Evolutionary conservation across 2,329 filamentous ascomycete species (phyloP).

Genomic region (Erysiphe pulchra): DNA sequence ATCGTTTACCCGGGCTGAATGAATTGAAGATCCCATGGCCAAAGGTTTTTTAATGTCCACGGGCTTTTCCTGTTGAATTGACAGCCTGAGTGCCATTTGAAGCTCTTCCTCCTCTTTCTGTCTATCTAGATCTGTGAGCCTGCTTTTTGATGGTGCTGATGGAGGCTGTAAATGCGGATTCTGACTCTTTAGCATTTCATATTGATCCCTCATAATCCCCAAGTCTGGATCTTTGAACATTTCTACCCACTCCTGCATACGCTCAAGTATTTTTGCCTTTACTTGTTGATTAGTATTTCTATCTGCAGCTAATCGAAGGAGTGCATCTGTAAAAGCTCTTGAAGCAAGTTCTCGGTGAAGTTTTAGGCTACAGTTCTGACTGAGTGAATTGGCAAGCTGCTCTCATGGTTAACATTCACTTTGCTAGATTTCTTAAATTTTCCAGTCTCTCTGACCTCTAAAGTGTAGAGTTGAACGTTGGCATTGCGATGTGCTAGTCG

Average conservation of each 20-base stretch:
- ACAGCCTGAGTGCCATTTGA: conserved; percentile 83
- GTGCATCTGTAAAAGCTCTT: conserved; percentile 63
- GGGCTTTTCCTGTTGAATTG: conserved; percentile 72
- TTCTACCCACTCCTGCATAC: conserved; percentile 87
- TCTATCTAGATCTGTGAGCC: conserved; percentile 70
- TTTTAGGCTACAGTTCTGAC: conserved; percentile 43
- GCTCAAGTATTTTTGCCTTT: conserved; percentile 87
- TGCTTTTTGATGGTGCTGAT: conserved; percentile 77
- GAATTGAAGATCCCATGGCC: conserved; percentile 14
- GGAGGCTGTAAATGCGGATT: conserved; percentile 81
- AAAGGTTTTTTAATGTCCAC: conserved; percentile 24
- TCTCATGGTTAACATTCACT: not conserved
- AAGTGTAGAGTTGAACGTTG: conserved; percentile 54
- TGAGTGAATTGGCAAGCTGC: conserved; percentile 43
- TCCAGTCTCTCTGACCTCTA: conserved; percentile 23
- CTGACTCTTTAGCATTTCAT: conserved; percentile 55
- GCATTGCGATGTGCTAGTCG: conserved; percentile 48
- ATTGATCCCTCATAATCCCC: conserved; percentile 93
- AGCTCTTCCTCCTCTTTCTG: conserved; percentile 94
- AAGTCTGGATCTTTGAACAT: conserved; percentile 87
- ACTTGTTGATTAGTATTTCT: conserved; percentile 91
- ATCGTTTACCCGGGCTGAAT: conserved; percentile 15
- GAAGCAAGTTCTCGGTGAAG: conserved; percentile 48
- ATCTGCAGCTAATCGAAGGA: conserved; percentile 75
- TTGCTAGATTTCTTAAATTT: too few relatives aligned